These are phyloP conservation scores for Castanea mollissima DNA, from an alignment of 306 rosid species.

Conservation along the genomic window DNA sequence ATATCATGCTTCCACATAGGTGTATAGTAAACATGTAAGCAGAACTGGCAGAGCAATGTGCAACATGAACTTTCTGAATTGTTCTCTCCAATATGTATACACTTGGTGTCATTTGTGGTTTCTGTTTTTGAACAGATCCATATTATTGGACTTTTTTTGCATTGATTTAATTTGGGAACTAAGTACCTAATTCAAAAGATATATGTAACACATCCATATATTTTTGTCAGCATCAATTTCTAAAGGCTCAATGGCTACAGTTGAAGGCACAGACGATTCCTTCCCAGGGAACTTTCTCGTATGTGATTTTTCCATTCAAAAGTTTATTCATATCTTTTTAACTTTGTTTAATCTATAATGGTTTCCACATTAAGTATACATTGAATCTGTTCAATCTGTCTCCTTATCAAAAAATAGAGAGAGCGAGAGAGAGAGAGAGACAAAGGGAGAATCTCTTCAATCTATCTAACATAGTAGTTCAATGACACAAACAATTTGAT, in stretches of 20 bases:
- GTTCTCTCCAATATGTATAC: background rate
- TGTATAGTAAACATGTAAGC: background rate
- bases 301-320: constrained; percentile 7
- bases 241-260: constrained; percentile 29
- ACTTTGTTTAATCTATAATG: background rate
- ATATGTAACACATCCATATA: constrained; percentile 22
- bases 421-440: no score
- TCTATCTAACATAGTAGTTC: no score
- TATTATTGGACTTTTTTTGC: background rate
- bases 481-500: no score
- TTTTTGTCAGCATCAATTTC: constrained; percentile 42
- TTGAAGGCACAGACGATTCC: constrained; percentile 47
- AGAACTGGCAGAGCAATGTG: background rate
- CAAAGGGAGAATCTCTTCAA: background rate
- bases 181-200: background rate
- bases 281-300: constrained; percentile 65
- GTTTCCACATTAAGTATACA: background rate
- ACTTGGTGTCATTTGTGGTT: background rate
- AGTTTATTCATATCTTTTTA: background rate
- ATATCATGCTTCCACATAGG: background rate
- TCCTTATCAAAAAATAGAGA: no score
- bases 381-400: background rate
- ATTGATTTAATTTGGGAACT: background rate
- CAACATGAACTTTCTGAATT: background rate
- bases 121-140: background rate